Base-by-base conservation (phyloP, 1,284 basidiomycete genomes). In the Taiwanofungus camphoratus region DNA sequence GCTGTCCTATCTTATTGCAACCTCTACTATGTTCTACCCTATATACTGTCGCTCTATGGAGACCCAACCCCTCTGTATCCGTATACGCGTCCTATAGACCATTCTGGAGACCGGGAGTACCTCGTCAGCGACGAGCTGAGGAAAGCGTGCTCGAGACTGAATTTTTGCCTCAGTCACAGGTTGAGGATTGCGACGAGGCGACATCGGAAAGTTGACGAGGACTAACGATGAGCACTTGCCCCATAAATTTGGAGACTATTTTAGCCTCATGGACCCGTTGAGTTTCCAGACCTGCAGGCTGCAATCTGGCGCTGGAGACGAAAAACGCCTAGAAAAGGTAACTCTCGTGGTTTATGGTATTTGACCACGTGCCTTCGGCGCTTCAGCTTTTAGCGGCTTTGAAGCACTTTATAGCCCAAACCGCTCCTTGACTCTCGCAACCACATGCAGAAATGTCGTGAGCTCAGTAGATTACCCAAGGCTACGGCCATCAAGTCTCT, bases 391-490 rank as follows among this genome's bases (percentile, higher is more conserved):
- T 5, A 9, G 19, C 15, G 18, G 32, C n/a, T n/a, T n/a, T n/a
- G n/a, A n/a, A n/a, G n/a, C n/a, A n/a, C n/a, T n/a, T n/a, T n/a
- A n/a, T n/a, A n/a, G n/a, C n/a, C n/a, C n/a, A n/a, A n/a, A n/a
- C n/a, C n/a, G n/a, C n/a, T n/a, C n/a, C n/a, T n/a, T n/a, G n/a
- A n/a, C n/a, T n/a, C n/a, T 16, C 22, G 22, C 13, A 15, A 29
- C 33, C 46, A 12, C 34, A 52, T 43, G 48, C 48, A 35, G 15
- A 46, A 34, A 46, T 59, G 56, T 33, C 39, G n/a, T 12, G 54
- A 56, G 21, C 49, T 59, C 9, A 48, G 49, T 24, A 41, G 44
- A 16, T 47, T 59, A 8, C 51, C 53, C 1, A 52, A 52, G 41
- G 21, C 41, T 9, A 18, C 27, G 5, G 23, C 36, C 1, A 19